Conservation (phyloP, 441 rosid genomes). For the Pelargonium fulgidum region DNA sequence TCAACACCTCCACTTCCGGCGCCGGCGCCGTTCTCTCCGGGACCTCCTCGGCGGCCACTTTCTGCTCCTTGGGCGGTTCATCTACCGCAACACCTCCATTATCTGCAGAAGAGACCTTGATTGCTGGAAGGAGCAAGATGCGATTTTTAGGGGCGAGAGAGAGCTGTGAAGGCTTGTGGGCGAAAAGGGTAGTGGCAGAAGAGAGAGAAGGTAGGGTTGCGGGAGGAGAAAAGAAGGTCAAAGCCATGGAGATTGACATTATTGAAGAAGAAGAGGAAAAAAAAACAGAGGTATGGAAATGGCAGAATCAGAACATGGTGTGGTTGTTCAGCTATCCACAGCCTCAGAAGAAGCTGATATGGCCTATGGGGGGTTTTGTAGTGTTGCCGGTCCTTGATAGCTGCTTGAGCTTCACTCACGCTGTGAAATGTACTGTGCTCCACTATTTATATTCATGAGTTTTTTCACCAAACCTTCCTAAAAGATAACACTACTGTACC, state of each 20-base stretch:
- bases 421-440: too few species aligned
- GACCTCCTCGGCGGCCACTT: slow-evolving; percentile 14
- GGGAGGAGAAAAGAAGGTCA: slow-evolving; percentile 29
- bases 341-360: not conserved
- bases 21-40: not conserved
- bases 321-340: not conserved
- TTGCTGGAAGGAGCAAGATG: slow-evolving; percentile 15
- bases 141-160: slow-evolving; percentile 24
- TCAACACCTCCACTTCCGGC: slow-evolving; percentile 23
- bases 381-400: too few species aligned
- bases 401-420: too few species aligned
- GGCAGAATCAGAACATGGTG: not conserved
- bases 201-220: slow-evolving; percentile 20
- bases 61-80: slow-evolving; percentile 16
- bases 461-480: too few species aligned
- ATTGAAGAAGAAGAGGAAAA: not conserved
- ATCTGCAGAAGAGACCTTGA: slow-evolving; percentile 30
- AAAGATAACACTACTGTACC: too few species aligned
- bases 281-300: not conserved
- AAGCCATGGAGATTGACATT: slow-evolving; percentile 45
- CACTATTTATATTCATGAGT: too few species aligned
- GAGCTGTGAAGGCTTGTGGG: slow-evolving; percentile 13
- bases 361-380: too few species aligned
- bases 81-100: slow-evolving; percentile 35
- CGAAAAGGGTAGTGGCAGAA: slow-evolving; percentile 26